Base-by-base conservation (phyloP, 108 stramenopile species). In the Discostella pseudostelligera region DNA sequence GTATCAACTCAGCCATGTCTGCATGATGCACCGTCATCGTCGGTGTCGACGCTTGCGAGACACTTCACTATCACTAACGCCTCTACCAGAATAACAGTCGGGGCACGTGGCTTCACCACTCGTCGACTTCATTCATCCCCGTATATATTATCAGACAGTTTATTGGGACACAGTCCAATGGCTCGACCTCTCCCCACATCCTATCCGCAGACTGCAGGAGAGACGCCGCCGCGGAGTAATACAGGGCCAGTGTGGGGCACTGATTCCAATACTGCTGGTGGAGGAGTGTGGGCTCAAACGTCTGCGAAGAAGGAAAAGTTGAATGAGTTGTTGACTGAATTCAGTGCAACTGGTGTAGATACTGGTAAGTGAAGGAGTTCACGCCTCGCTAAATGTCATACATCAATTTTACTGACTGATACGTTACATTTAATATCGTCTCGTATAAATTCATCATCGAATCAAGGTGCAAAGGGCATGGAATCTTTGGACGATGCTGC, bases 261-360 rank as follows among this genome's bases (percentile, higher is more conserved):
- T 9, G 83, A 83, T 51, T 50, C 70, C 72, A 81, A 83, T 67
- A 80, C 88, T 7, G 78, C 78, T n/a, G 71, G 84, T 0, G 94
- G 94, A 39, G 94, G 94, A 0, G 87, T 95, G 12, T 95, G 89
- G 88, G 84, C 88, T 8, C 91, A 90, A 55, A 95, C 88, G 0
- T 88, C 86, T 0, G 80, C 90, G 68, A 95, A 95, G 74, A 81
- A 80, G 29, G 91, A 92, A 62, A 92, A 92, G 57, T 59, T 95
- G 20, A 76, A 55, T 24, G 93, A 95, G 75, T 55, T 91, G 10
- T 40, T 69, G 45, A 51, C 70, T 39, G 88, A 77, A 44, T 65
- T 94, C 28, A 67, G 48, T 29, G 43, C 25, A 1, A 59, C 72
- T 16, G 73, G 73, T 0, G 59, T 74, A 14, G 77, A 78, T 47